Conservation (phyloP, 352 stramenopile genomes). For the Phytophthora kernoviae region DNA sequence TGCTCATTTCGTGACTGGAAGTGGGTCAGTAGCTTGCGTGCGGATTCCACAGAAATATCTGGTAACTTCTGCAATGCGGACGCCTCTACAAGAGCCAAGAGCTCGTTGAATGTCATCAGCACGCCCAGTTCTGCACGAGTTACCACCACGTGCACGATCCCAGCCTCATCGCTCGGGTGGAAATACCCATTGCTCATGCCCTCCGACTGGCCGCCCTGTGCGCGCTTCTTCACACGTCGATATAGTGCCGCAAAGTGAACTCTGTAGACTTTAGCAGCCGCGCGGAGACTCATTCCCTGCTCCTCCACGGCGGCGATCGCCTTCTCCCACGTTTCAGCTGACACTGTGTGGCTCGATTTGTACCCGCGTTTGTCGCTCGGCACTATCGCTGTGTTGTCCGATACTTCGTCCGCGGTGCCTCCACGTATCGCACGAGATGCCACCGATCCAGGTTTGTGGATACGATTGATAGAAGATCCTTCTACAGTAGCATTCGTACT, state of each 20-base stretch:
- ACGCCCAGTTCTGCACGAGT: slow-evolving; percentile 63
- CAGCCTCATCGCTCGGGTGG: slow-evolving; percentile 55
- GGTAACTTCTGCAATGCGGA: slow-evolving; percentile 60
- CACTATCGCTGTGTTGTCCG: slow-evolving; percentile 16
- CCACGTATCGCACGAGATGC: not conserved
- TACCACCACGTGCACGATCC: slow-evolving; percentile 60
- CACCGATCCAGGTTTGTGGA: not conserved
- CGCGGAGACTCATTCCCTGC: slow-evolving; percentile 62
- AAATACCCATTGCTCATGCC: slow-evolving; percentile 42
- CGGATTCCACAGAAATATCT: slow-evolving; percentile 59
- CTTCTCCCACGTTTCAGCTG: slow-evolving; percentile 62
- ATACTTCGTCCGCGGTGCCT: slow-evolving; percentile 17
- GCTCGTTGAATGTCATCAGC: slow-evolving; percentile 70
- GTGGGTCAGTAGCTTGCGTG: slow-evolving; percentile 46
- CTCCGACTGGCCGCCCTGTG: slow-evolving; percentile 26
- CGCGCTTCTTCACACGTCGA: slow-evolving; percentile 61
- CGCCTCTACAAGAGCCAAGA: slow-evolving; percentile 62
- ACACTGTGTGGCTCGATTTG: slow-evolving; percentile 58
- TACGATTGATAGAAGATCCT: no score
- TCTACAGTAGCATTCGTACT: slow-evolving; percentile 11
- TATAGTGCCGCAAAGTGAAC: slow-evolving; percentile 68
- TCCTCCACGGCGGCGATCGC: slow-evolving; percentile 60
- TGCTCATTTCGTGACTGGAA: slow-evolving; percentile 63
- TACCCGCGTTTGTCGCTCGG: slow-evolving; percentile 43
- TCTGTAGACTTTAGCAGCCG: slow-evolving; percentile 47